Base-by-base conservation (phyloP, 2,329 filamentous ascomycete genomes). In the Trichophyton equinum region DNA sequence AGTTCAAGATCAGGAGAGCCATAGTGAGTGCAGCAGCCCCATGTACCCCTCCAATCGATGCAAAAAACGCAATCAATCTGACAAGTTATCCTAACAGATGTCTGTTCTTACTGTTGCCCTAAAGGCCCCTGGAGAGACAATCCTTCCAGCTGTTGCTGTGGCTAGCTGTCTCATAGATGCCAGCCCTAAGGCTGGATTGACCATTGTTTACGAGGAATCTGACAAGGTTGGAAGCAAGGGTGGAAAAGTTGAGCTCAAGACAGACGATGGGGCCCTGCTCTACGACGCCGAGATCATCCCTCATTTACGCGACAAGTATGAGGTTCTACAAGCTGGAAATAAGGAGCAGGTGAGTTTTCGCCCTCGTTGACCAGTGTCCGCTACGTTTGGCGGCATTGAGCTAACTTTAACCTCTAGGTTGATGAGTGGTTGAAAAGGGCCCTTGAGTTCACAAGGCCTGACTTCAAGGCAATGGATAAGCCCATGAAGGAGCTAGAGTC, bases 401-500 rank as follows among this genome's bases (percentile, higher is more conserved):
- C 57, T 59, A 59, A 59, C 22, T 22, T 25, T 55, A n/a, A n/a
- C 4, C 57, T 33, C 22, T 60, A 66, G 65, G 60, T 67, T 27
- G 62, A 65, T 33, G 64, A 67, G 30, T 67, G 65, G 65, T 11
- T 67, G 42, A 59, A 63, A 44, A 58, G 65, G 22, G 61, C 65
- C 30, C 33, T 44, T 13, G 62, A 62, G 25, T 58, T 67, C 20
- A 60, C 47, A 44, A 36, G 53, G 40, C 36, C 61, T 6, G 62
- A 67, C 27, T 67, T 67, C 57, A 67, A 67, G 53, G 44, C 63
- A 7, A 57, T 67, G 49, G 65, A 67, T 11, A 62, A 64, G 40
- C 62, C 65, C 1, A 46, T 67, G 62, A 66, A 65, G 38, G 66
- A 67, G 40, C 60, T 67, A 3, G 64, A 67, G 20, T 60, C 64